phyloP scores from a whole-genome alignment of 306 rosid genomes.

The Crotalaria pallida region DNA sequence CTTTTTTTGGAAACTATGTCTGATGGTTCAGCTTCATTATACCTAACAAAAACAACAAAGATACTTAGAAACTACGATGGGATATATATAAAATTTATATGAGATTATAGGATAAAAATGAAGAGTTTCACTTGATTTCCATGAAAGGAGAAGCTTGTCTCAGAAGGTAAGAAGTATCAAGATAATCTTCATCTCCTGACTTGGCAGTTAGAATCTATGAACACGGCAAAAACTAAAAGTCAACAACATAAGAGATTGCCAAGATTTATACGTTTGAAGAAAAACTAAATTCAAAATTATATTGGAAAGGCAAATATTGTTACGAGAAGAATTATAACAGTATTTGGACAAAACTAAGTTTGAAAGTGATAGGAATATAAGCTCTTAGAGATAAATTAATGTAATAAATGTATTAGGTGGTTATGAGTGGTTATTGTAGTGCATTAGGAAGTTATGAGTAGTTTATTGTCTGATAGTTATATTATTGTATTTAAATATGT shows the following conservation, averaged over 20 bases:
- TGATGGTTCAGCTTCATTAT: constrained; percentile 51
- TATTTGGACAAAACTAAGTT: not conserved
- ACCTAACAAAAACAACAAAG: constrained; percentile 40
- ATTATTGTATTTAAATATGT: no score
- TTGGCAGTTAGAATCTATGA: constrained; percentile 76
- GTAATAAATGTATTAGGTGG: no score
- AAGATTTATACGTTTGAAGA: not conserved
- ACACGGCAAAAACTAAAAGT: not conserved
- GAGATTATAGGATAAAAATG: constrained; percentile 7
- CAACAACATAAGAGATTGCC: not conserved
- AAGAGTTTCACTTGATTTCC: constrained; percentile 66
- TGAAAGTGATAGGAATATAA: constrained; percentile 12
- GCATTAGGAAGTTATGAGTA: no score
- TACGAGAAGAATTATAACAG: constrained; percentile 7
- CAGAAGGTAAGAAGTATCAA: constrained; percentile 66
- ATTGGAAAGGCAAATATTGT: constrained; percentile 3
- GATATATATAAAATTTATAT: not conserved
- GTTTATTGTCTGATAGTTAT: no score
- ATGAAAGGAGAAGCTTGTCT: constrained; percentile 89
- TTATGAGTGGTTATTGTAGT: no score
- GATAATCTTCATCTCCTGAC: constrained; percentile 76
- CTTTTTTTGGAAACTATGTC: constrained; percentile 51
- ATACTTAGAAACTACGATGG: constrained; percentile 5
- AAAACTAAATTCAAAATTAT: not conserved
- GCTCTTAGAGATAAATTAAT: no score